Percentiles rank a stretch among this genome's conserved stretches.
Evolutionary conservation across 495 filamentous ascomycete species (phyloP).

Genomic region (Staphylotrichum longicolle): DNA sequence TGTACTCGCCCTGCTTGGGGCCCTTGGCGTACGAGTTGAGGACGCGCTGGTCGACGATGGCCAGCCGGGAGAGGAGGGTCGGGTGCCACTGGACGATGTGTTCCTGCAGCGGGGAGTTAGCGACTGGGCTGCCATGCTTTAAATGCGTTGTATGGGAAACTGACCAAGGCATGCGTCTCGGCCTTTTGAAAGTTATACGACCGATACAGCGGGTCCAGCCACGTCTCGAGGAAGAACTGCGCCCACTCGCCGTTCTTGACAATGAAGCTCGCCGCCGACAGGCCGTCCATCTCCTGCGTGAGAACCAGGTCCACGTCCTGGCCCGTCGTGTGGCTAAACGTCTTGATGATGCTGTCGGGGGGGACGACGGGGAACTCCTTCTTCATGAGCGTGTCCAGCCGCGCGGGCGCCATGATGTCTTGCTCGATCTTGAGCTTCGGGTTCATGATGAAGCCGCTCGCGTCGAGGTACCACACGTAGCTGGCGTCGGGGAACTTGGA

Average conservation of each 20-base stretch:
- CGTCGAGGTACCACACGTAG: conserved; percentile 83
- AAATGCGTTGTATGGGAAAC: conserved; percentile 24
- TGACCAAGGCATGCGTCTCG: conserved; percentile 86
- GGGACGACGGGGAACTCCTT: conserved; percentile 85
- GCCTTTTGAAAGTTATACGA: conserved; percentile 95
- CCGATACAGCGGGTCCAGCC: conserved; percentile 93
- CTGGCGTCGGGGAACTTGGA: conserved; percentile 67
- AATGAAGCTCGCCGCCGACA: conserved; percentile 75
- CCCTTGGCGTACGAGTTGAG: conserved; percentile 69
- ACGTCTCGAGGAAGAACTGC: conserved; percentile 87
- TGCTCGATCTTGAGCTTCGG: conserved; percentile 62
- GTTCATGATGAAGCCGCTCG: conserved; percentile 88
- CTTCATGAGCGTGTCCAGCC: conserved; percentile 76
- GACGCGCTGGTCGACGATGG: conserved; percentile 75
- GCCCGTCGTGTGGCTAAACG: conserved; percentile 74
- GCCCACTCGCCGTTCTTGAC: conserved; percentile 84
- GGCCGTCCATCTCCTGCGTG: conserved; percentile 80
- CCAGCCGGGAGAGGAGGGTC: conserved; percentile 87
- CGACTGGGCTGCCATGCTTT: background rate
- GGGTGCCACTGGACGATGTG: conserved; percentile 97
- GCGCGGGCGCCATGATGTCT: conserved; percentile 63
- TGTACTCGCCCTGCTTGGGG: conserved; percentile 53
- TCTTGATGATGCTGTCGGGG: conserved; percentile 94
- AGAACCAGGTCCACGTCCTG: conserved; percentile 79
- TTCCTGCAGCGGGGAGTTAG: conserved; percentile 52